phyloP scores from a whole-genome alignment of 371 early-diverging fungal genomes.

The Parasitella parasitica region DNA sequence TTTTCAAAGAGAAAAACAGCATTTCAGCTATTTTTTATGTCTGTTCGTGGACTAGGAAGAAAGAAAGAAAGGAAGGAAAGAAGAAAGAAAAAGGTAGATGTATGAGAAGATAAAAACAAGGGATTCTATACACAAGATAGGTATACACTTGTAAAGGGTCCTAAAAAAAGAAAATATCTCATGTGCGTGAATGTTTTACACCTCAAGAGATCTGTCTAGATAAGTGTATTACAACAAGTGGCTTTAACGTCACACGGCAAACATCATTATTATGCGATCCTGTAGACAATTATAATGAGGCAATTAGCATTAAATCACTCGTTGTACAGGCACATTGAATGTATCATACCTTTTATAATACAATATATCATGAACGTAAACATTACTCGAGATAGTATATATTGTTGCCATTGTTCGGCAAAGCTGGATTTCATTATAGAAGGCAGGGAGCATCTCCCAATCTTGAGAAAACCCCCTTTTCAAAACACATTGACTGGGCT shows the following conservation, averaged over 20 bases:
- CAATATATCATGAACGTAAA: background rate
- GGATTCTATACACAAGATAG: background rate
- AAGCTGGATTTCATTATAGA: too few species aligned
- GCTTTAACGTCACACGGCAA: background rate
- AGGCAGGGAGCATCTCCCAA: too few species aligned
- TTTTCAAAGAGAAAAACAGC: background rate
- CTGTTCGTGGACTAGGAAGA: background rate
- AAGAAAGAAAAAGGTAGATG: background rate
- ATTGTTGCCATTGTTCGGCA: too few species aligned
- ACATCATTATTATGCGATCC: background rate
- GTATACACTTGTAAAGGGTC: background rate
- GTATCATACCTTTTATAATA: background rate
- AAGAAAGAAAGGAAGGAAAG: background rate
- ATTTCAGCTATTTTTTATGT: background rate
- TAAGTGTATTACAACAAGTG: background rate
- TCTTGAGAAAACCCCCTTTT: too few species aligned
- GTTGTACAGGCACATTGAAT: background rate
- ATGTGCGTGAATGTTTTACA: background rate
- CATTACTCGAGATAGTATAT: too few species aligned
- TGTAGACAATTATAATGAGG: background rate
- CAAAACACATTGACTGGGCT: too few species aligned
- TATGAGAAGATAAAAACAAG: background rate
- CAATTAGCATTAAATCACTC: background rate
- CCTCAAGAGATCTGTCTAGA: background rate
- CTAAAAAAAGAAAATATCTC: background rate